Conservation (phyloP, 2,329 filamentous ascomycete species). For the Phaeosphaeriaceae sp. region DNA sequence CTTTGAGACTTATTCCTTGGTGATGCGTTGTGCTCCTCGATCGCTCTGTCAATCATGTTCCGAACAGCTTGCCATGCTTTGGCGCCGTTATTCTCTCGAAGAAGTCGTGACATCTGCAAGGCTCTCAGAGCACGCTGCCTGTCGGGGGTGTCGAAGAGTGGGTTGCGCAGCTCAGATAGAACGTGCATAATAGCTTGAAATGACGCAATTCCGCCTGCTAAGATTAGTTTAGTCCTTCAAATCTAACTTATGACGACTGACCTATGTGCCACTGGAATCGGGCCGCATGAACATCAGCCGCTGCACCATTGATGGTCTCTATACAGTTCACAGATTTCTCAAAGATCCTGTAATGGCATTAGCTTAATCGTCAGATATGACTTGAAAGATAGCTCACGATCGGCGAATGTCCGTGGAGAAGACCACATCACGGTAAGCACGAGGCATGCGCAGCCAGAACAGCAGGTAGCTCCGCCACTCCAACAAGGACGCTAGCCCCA, state of each 20-base stretch:
- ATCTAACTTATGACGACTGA: constrained; percentile 3
- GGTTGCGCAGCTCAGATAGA: constrained; percentile 48
- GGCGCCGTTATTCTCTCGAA: constrained; percentile 44
- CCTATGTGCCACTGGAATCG: constrained; percentile 51
- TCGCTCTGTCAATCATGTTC: constrained; percentile 48
- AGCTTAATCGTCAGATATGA: background rate
- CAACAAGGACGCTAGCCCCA: constrained; percentile 41
- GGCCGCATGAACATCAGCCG: constrained; percentile 44
- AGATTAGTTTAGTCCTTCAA: constrained; percentile 14
- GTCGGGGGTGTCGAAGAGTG: constrained; percentile 44
- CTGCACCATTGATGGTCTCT: constrained; percentile 45
- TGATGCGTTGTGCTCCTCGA: constrained; percentile 33
- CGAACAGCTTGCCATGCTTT: constrained; percentile 49
- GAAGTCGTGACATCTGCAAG: constrained; percentile 38
- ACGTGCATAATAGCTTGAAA: constrained; percentile 51
- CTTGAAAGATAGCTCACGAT: constrained; percentile 32
- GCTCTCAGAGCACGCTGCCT: constrained; percentile 45
- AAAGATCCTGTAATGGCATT: constrained; percentile 38
- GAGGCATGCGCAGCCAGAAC: constrained; percentile 50
- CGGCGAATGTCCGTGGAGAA: constrained; percentile 45
- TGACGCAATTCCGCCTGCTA: constrained; percentile 38
- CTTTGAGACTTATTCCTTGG: constrained; percentile 22
- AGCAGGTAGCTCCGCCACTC: constrained; percentile 49
- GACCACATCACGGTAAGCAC: constrained; percentile 46
- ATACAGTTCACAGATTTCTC: constrained; percentile 49